Percentiles rank a stretch among this genome's conserved stretches.
These are phyloP conservation scores for Mycena capillaripes DNA, from an alignment of 768 basidiomycete genomes.

Conservation along the genomic window DNA sequence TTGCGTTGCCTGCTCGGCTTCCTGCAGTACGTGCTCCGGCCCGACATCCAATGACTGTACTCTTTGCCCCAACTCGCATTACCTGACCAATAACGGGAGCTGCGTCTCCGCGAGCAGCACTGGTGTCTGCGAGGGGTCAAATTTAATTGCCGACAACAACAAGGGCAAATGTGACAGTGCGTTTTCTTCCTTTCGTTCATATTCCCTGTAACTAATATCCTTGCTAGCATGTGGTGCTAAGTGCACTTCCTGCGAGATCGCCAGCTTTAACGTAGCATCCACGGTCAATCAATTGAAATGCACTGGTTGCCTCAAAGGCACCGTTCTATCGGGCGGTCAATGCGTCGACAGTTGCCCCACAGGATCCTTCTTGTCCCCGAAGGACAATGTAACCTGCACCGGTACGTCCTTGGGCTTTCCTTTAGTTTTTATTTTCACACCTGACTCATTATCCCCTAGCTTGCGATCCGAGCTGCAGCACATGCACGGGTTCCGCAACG, in stretches of 20 bases:
- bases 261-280: slow-evolving; percentile 78
- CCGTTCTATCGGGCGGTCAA: slow-evolving; percentile 75
- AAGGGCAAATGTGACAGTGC: slow-evolving; percentile 89
- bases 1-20: slow-evolving; percentile 73
- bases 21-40: slow-evolving; percentile 81
- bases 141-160: slow-evolving; percentile 82
- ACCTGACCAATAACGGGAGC: slow-evolving; percentile 68
- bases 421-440: background rate
- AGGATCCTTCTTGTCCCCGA: slow-evolving; percentile 78
- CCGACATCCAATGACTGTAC: slow-evolving; percentile 79
- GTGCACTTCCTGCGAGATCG: slow-evolving; percentile 83
- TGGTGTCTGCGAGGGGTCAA: slow-evolving; percentile 82
- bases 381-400: slow-evolving; percentile 81
- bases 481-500: slow-evolving; percentile 75
- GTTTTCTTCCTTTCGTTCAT: slow-evolving; percentile 43
- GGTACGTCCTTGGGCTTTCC: slow-evolving; percentile 58
- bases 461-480: slow-evolving; percentile 79
- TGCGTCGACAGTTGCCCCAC: slow-evolving; percentile 81
- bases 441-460: slow-evolving; percentile 50
- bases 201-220: slow-evolving; percentile 4
- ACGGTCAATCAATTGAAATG: slow-evolving; percentile 77
- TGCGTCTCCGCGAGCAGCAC: slow-evolving; percentile 77
- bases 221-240: slow-evolving; percentile 82
- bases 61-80: slow-evolving; percentile 73
- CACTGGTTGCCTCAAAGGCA: slow-evolving; percentile 84